A percentile compares a stretch with the other conserved stretches of the same genome.
phyloP scores from a whole-genome alignment of 257 asterid genomes.

The Nicotiana attenuata region DNA sequence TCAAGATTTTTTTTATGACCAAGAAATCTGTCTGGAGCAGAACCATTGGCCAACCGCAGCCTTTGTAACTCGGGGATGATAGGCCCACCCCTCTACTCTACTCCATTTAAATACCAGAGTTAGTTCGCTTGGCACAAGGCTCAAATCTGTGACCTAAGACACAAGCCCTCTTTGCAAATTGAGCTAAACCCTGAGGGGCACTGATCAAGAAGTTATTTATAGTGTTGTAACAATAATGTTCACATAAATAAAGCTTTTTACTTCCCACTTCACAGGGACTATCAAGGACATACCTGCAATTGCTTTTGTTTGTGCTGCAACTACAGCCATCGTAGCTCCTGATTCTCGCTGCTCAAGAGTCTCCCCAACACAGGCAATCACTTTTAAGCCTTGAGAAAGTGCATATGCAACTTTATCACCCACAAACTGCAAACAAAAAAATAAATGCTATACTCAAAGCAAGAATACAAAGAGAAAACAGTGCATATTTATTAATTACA shows the following conservation, averaged over 20 bases:
- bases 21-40: no score
- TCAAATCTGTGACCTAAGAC: no score
- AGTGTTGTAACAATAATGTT: neutral
- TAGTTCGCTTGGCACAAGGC: no score
- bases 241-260: neutral
- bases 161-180: no score
- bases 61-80: no score
- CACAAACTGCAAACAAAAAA: slow-evolving; percentile 49
- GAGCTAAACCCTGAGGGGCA: no score
- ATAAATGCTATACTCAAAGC: neutral
- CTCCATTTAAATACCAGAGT: no score
- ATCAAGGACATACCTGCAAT: slow-evolving; percentile 59
- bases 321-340: slow-evolving; percentile 82
- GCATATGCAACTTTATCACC: slow-evolving; percentile 97
- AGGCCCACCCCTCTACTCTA: no score
- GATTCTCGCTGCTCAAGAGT: slow-evolving; percentile 96
- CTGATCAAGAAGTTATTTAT: neutral
- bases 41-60: no score
- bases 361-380: slow-evolving; percentile 98
- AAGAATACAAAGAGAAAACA: neutral
- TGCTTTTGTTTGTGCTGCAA: slow-evolving; percentile 93
- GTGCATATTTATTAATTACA: neutral
- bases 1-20: no score
- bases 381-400: slow-evolving; percentile 86
- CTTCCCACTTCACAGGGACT: neutral